Conservation (phyloP, 768 basidiomycete genomes). For the Cystobasidium tubakii region DNA sequence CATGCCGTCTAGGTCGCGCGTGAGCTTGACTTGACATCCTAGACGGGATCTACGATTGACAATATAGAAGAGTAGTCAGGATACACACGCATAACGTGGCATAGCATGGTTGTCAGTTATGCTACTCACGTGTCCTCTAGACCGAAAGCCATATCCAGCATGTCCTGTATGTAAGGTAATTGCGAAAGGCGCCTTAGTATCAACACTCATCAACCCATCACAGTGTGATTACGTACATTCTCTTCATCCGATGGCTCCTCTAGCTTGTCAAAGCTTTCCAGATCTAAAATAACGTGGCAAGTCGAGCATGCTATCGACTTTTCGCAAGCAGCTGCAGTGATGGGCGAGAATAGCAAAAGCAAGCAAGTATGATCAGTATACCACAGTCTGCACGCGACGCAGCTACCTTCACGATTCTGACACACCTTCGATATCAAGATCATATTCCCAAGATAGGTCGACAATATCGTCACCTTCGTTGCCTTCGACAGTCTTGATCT, state of each 20-base stretch:
- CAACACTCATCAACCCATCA: too few species aligned
- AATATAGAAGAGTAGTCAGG: not conserved
- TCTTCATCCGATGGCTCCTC: constrained; percentile 96
- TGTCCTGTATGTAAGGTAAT: constrained; percentile 52
- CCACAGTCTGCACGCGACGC: too few species aligned
- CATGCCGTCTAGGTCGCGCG: constrained; percentile 75
- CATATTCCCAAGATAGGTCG: constrained; percentile 85
- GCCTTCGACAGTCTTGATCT: constrained; percentile 80
- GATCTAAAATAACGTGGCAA: constrained; percentile 82
- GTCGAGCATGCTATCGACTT: constrained; percentile 95
- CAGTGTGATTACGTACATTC: constrained; percentile 55
- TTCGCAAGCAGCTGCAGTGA: constrained; percentile 74
- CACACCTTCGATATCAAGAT: constrained; percentile 87
- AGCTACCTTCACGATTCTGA: not conserved
- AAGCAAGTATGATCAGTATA: too few species aligned
- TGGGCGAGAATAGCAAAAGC: not conserved
- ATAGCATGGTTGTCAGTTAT: not conserved
- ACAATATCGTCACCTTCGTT: constrained; percentile 92
- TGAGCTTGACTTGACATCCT: constrained; percentile 60
- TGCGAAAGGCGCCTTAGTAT: too few species aligned
- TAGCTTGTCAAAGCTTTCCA: constrained; percentile 73
- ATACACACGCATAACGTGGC: not conserved
- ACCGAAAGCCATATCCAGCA: constrained; percentile 97
- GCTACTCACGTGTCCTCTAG: constrained; percentile 73
- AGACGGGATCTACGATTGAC: constrained; percentile 51